Base-by-base conservation (phyloP, 129 eudicot species). In the Saposhnikovia divaricata region DNA sequence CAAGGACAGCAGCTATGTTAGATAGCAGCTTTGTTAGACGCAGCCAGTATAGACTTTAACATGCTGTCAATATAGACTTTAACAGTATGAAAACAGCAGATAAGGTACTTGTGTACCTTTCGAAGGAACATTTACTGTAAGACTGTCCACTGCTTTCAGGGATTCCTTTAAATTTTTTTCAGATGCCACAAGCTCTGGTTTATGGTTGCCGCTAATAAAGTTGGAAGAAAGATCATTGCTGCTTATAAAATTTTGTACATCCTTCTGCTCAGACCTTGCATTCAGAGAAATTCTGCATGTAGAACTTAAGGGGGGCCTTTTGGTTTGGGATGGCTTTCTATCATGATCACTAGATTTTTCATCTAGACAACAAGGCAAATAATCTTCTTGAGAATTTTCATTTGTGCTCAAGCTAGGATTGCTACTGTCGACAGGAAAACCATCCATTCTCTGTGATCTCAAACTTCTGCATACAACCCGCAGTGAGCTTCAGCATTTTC, bases 51-150 rank as follows among this genome's bases (percentile, higher is more conserved):
- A n/a, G n/a, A n/a, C n/a, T n/a, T n/a, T n/a, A n/a, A n/a, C n/a
- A n/a, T n/a, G n/a, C n/a, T n/a, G n/a, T n/a, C n/a, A n/a, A n/a
- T n/a, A n/a, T n/a, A n/a, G n/a, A n/a, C n/a, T n/a, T n/a, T n/a
- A n/a, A n/a, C n/a, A n/a, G n/a, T n/a, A n/a, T 47, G 18, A n/a
- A 81, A 57, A 65, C 23, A 23, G 70, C 25, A 43, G 57, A 82
- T 77, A 44, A 82, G 85, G 73, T 81, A 89, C 96, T 97, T 91
- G 70, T 77, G 68, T 81, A 93, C 98, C 98, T 91, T 76, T 83
- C 82, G 95, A 55, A 15, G 72, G 80, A 50, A 40, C 51, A 53
- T 72, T 81, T 68, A 75, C 81, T 63, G 85, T 81, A 81, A 81
- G 82, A 78, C 80, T 82, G 21, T 90, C 95, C 77, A 73, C 40